Base-by-base conservation (phyloP, 1,284 basidiomycete species). In the Limonomyces culmigenus region DNA sequence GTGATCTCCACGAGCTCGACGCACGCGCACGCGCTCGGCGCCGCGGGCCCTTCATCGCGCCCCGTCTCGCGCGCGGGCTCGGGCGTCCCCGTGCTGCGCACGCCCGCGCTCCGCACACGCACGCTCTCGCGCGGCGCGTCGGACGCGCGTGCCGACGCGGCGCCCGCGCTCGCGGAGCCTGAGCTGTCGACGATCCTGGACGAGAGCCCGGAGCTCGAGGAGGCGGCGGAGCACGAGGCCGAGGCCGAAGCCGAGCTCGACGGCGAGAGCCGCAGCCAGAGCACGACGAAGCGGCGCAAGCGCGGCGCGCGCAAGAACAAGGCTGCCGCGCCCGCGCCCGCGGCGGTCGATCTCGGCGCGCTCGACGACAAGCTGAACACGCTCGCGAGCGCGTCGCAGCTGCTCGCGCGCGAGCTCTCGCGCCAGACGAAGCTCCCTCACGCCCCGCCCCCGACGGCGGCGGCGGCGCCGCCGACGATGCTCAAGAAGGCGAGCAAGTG, bases 361-460 rank as follows among this genome's bases (percentile, higher is more conserved):
- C 60, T 62, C 38, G 72, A 74, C 39, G 61, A 63, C 36, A 74
- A 69, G 3, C 58, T 84, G 41, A 65, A 69, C 10, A 77, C 75
- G 5, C 68, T 91, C 21, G 86, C 85, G 3, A 65, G 65, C 34
- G 86, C 80, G 1, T 84, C 79, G 3, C 84, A 92, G 51, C 66
- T 72, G 5, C 66, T 92, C 19, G 88, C 83, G 12, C 67, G 87
- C 41, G 84, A 91, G 56, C 70, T 92, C 42, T 81, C 76, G 49
- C 30, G 30, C 11, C 65, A 66, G 41, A 71, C 69, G 6, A 16
- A 23, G 34, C 19, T 29, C 20, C 19, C 15, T 19, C n/a, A 23
- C 20, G 19, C 25, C 36, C 16, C 36, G 21, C 21, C 23, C 29
- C 29, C 18, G 5, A 20, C 30, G 29, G 29, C 19, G 13, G 37